Evolutionary conservation across 2,329 filamentous ascomycete genomes (phyloP), one percentile per base, ranked within the genome.

Genomic region (Pseudogymnoascus sp.): DNA sequence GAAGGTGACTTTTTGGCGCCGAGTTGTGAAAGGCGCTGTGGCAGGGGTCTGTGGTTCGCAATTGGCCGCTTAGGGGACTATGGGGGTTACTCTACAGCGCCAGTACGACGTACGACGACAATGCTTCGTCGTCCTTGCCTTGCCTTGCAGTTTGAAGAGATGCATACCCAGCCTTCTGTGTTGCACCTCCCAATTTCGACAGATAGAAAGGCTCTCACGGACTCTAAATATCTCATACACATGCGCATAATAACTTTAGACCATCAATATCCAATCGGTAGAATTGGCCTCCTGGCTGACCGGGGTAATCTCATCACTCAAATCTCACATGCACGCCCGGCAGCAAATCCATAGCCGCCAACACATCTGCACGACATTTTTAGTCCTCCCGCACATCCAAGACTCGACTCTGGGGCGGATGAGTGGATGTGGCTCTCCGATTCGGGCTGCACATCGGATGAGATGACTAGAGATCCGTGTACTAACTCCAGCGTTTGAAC

Each of bases 111-210:
- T 63, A 62, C 63, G 37, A 50, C 16, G 63, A 62, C 31, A 59
- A 63, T 59, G 65, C 33, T 31, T 68, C 63, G 8, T 69, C 67
- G 10, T 16, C 35, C 5, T 31, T n/a, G 35, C 59, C 42, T 65
- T 66, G n/a, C 62, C 65, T 4, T 66, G 66, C 68, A 71, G 70
- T 68, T 68, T 69, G 67, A 69, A 69, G 71, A 72, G 72, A 69
- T 67, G 68, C 66, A 65, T 69, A n/a, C 66, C 67, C 65, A 69
- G 68, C 69, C 67, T 66, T 65, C 63, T 31, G 28, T 67, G 64
- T 63, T 64, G 64, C 64, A 56, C 50, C 50, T 56, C 50, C 50
- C 25, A 56, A 56, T 56, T 56, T 56, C 25, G 50, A 18, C 25
- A 56, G 50, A 56, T 56, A 18, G 47, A 33, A 56, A 56, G 50